A percentile compares a stretch with the other conserved stretches of the same genome.
phyloP scores from a whole-genome alignment of 345 rosid species.

The Odontarrhena argentea region DNA sequence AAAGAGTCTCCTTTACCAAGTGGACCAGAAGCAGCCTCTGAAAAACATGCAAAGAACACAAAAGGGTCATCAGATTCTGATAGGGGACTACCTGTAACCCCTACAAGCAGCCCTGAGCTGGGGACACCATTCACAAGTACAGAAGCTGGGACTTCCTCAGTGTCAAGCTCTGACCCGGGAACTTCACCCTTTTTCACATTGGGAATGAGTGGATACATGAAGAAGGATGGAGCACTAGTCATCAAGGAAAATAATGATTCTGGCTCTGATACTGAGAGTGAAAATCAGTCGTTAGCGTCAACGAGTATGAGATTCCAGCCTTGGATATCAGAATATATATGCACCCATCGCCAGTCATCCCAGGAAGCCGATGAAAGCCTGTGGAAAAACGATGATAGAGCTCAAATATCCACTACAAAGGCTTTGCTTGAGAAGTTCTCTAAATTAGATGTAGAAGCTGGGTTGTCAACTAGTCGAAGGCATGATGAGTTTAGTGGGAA shows the following conservation, averaged over 20 bases:
- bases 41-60: constrained; percentile 46
- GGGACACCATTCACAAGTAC: constrained; percentile 96
- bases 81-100: constrained; percentile 78
- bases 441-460: constrained; percentile 59
- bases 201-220: constrained; percentile 60
- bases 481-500: constrained; percentile 71
- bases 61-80: constrained; percentile 54
- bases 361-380: constrained; percentile 54
- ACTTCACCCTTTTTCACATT: constrained; percentile 79
- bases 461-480: constrained; percentile 53
- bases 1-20: constrained; percentile 45
- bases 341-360: constrained; percentile 54
- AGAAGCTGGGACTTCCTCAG: constrained; percentile 93
- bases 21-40: constrained; percentile 54
- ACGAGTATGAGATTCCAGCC: constrained; percentile 86
- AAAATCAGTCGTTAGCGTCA: constrained; percentile 71
- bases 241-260: constrained; percentile 67
- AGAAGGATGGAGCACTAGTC: constrained; percentile 64
- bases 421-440: constrained; percentile 68
- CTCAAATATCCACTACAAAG: constrained; percentile 56
- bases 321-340: constrained; percentile 71
- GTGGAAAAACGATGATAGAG: constrained; percentile 47
- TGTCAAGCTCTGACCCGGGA: constrained; percentile 93
- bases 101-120: constrained; percentile 92
- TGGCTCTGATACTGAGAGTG: constrained; percentile 82